These are phyloP conservation scores for Linnemannia elongata DNA, from an alignment of 192 early-diverging fungal genomes.

Conservation along the genomic window DNA sequence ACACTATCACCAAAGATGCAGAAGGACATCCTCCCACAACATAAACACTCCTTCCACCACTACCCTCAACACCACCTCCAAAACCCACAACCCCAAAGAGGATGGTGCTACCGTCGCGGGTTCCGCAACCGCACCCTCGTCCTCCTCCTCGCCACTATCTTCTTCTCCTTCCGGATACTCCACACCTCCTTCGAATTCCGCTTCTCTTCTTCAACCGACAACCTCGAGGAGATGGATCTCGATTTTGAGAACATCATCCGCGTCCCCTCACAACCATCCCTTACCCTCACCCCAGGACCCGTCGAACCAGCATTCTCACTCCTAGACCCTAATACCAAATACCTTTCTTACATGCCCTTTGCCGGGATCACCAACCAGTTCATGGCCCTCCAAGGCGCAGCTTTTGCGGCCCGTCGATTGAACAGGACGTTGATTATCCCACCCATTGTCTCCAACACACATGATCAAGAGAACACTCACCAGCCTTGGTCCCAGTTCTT, in stretches of 20 bases:
- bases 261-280: neutral
- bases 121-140: neutral
- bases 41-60: neutral
- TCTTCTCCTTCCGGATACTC: neutral
- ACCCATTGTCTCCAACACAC: slow-evolving; percentile 21
- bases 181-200: neutral
- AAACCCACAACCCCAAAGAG: neutral
- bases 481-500: slow-evolving; percentile 19
- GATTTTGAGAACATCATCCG: neutral
- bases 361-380: slow-evolving; percentile 30
- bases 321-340: slow-evolving; percentile 1
- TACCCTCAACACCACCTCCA: neutral
- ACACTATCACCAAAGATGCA: neutral
- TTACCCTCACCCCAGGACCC: neutral
- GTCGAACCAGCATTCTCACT: neutral
- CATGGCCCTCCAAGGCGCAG: slow-evolving; percentile 16
- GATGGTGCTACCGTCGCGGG: neutral
- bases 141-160: neutral
- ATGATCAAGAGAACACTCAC: slow-evolving; percentile 17
- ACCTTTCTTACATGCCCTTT: slow-evolving; percentile 18
- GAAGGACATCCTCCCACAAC: neutral
- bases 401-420: slow-evolving; percentile 8
- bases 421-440: slow-evolving; percentile 19
- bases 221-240: neutral
- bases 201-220: neutral